Conservation (phyloP, 148 eudicot genomes). For the Camellia lanceoleosa region DNA sequence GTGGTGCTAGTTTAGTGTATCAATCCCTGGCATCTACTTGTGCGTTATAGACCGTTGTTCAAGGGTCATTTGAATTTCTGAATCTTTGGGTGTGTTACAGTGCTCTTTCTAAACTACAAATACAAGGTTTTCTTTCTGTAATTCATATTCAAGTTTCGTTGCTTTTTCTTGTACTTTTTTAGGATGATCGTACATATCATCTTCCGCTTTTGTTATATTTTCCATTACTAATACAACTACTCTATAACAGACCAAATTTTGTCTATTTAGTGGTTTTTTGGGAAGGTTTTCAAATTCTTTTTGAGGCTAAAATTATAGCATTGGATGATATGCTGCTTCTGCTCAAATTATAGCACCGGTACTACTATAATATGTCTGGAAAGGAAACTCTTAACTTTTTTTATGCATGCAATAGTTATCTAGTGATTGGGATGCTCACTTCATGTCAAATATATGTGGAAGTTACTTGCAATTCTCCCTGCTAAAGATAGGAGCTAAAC, state of each 20-base stretch:
- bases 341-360: neutral
- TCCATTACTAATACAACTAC: neutral
- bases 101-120: neutral
- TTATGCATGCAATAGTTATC: neutral
- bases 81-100: neutral
- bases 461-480: neutral
- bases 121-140: neutral
- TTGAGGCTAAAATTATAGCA: neutral
- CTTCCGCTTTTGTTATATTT: neutral
- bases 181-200: neutral
- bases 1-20: constrained; percentile 10
- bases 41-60: neutral
- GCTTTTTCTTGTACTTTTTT: neutral
- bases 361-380: too few species aligned
- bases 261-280: neutral
- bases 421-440: neutral
- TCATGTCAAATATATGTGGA: neutral
- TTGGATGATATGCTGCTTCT: neutral
- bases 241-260: too few species aligned
- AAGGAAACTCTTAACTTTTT: neutral
- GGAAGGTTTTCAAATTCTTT: neutral
- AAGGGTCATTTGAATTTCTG: neutral
- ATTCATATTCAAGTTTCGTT: neutral
- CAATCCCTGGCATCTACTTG: neutral
- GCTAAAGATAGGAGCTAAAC: neutral